Conservation (phyloP, 1,139 yeast genomes). For the Taphrina deformans region DNA sequence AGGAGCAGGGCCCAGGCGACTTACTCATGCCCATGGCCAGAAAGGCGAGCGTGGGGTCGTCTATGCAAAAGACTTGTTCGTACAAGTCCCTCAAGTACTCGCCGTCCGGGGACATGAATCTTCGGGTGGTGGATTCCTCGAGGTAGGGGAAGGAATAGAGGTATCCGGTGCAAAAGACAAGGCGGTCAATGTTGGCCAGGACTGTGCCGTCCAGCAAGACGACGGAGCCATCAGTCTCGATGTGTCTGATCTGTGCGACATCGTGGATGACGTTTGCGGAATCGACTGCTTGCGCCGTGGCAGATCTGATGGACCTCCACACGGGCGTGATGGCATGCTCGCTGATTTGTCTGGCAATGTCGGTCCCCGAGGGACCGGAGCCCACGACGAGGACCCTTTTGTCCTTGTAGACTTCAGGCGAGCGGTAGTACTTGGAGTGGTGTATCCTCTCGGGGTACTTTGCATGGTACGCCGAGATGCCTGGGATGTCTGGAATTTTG, state of each 20-base stretch:
- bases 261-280: conserved; percentile 43
- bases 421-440: conserved; percentile 63
- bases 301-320: conserved; percentile 43
- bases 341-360: conserved; percentile 57
- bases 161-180: conserved; percentile 58
- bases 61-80: conserved; percentile 55
- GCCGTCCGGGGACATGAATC: conserved; percentile 46
- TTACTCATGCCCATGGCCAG: conserved; percentile 48
- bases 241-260: conserved; percentile 49
- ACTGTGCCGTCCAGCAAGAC: conserved; percentile 49
- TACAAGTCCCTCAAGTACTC: conserved; percentile 54
- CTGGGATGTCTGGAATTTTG: conserved; percentile 56
- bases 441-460: conserved; percentile 53
- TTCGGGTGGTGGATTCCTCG: background rate
- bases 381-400: conserved; percentile 59
- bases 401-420: conserved; percentile 50
- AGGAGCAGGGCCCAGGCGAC: background rate
- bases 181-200: conserved; percentile 50
- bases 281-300: conserved; percentile 48
- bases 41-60: conserved; percentile 60
- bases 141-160: conserved; percentile 28
- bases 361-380: conserved; percentile 63
- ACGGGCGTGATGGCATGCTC: conserved; percentile 37
- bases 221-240: conserved; percentile 45
- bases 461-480: conserved; percentile 54